Conservation (phyloP, 441 rosid species). For the Lepidium campestre region DNA sequence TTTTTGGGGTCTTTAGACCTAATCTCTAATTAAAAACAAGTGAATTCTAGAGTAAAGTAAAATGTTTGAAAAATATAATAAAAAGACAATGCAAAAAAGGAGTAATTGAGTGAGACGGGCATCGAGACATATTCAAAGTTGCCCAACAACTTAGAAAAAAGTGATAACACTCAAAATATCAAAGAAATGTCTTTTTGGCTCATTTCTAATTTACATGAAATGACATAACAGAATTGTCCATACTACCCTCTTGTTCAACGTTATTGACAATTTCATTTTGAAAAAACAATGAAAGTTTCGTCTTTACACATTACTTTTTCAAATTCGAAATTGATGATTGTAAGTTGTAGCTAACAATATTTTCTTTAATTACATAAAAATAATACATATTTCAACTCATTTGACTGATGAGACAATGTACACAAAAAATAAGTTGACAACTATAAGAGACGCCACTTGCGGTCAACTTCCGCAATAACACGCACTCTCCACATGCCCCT, state of each 20-base stretch:
- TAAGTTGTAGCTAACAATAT: not conserved
- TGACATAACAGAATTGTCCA: not conserved
- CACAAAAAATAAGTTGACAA: not conserved
- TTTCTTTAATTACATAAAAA: too few species aligned
- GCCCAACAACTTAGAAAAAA: constrained; percentile 16
- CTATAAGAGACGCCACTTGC: constrained; percentile 2
- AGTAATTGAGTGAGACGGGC: constrained; percentile 8
- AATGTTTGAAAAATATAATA: too few species aligned
- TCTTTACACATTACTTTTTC: not conserved
- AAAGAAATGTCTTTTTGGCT: not conserved
- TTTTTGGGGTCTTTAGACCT: constrained; percentile 3
- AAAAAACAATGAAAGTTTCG: not conserved
- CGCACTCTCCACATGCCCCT: constrained; percentile 31
- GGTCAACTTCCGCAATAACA: constrained; percentile 24
- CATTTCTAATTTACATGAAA: not conserved
- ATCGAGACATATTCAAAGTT: constrained; percentile 24
- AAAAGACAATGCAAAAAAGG: not conserved
- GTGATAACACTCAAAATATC: not conserved
- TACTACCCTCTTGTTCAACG: not conserved
- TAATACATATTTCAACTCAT: constrained; percentile 12
- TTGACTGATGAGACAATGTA: not conserved
- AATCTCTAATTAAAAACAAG: not conserved
- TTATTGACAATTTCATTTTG: constrained; percentile 7
- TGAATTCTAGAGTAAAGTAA: not conserved
- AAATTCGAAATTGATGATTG: not conserved